Conservation (phyloP, 495 filamentous ascomycete genomes). For the Penicillium parvum region DNA sequence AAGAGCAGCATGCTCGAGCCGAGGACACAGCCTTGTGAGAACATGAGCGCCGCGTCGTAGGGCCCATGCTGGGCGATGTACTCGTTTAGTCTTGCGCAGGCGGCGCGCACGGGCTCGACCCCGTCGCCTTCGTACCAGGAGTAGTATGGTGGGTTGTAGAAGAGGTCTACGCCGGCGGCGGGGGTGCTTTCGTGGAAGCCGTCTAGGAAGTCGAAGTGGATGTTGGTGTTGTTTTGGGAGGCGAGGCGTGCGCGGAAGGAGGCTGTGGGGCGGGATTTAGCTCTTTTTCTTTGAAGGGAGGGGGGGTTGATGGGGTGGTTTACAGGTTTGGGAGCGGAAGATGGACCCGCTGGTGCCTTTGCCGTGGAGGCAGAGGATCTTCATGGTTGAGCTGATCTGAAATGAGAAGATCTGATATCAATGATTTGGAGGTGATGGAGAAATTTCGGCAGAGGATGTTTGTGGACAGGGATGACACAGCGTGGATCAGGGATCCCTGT, state of each 20-base stretch:
- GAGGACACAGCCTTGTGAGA: conserved; percentile 56
- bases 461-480: not conserved
- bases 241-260: conserved; percentile 38
- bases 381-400: conserved; percentile 34
- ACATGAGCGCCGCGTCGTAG: conserved; percentile 58
- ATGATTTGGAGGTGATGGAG: too few species aligned
- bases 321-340: conserved; percentile 57
- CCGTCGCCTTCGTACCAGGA: conserved; percentile 44
- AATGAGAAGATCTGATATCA: not conserved
- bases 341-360: conserved; percentile 55
- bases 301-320: conserved; percentile 13
- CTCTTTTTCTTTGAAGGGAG: not conserved
- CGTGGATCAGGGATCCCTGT: too few species aligned
- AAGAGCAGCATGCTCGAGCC: conserved; percentile 42
- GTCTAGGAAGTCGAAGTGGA: conserved; percentile 55
- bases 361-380: conserved; percentile 61
- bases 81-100: conserved; percentile 44
- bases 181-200: conserved; percentile 40
- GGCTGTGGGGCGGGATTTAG: conserved; percentile 33
- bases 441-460: too few species aligned
- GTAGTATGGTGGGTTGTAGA: conserved; percentile 48
- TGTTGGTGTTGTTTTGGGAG: conserved; percentile 25
- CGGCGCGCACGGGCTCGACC: conserved; percentile 29
- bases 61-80: conserved; percentile 49
- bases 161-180: conserved; percentile 50